Evolutionary conservation across 768 basidiomycete genomes (phyloP).

Genomic region (Boletus bicolor): DNA sequence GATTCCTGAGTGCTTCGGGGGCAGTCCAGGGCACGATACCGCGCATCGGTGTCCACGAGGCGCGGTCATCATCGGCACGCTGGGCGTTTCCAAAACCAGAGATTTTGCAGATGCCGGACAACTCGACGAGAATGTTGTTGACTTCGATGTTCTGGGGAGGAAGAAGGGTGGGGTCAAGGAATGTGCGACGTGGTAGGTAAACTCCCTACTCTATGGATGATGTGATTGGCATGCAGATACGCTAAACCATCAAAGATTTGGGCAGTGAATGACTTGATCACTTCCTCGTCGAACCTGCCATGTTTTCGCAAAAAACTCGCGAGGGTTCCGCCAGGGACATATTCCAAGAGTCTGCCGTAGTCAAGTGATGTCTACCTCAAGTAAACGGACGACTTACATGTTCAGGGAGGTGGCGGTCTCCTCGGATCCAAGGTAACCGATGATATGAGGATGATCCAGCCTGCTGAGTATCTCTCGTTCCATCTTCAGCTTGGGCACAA

Average conservation of each 20-base stretch:
- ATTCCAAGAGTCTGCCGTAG: constrained; percentile 81
- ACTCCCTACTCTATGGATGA: constrained; percentile 76
- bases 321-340: constrained; percentile 93
- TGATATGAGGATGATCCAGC: constrained; percentile 91
- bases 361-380: neutral
- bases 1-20: constrained; percentile 80
- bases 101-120: constrained; percentile 86
- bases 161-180: neutral
- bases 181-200: neutral
- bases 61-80: constrained; percentile 74
- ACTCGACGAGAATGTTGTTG: constrained; percentile 92
- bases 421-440: constrained; percentile 91
- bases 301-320: constrained; percentile 81
- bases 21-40: constrained; percentile 99
- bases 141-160: constrained; percentile 79
- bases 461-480: constrained; percentile 93
- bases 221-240: constrained; percentile 84
- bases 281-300: constrained; percentile 83
- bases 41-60: constrained; percentile 83
- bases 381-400: constrained; percentile 57
- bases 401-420: constrained; percentile 79
- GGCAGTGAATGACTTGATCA: constrained; percentile 82
- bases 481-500: constrained; percentile 83
- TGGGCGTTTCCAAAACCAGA: constrained; percentile 97
- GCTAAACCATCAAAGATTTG: constrained; percentile 87